Percentiles rank a stretch among this genome's conserved stretches.
These are phyloP conservation scores for Rheum nobile DNA, from an alignment of 148 eudicot species.

Conservation along the genomic window DNA sequence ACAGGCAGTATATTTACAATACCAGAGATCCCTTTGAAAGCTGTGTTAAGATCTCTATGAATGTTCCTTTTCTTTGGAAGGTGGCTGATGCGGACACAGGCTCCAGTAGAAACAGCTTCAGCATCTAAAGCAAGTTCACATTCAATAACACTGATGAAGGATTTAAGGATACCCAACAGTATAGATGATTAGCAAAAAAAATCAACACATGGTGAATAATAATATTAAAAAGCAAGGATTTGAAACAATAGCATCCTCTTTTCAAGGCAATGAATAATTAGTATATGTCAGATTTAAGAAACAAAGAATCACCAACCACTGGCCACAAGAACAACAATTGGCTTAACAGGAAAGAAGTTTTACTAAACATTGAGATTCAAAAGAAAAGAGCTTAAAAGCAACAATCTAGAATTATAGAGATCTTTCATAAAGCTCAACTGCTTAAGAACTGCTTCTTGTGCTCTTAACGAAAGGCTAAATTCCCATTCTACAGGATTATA, in stretches of 20 bases:
- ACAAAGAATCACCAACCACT: neutral
- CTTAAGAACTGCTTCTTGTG: neutral
- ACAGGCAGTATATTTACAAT: conserved; percentile 51
- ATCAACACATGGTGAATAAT: neutral
- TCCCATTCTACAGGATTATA: neutral
- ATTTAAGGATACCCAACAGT: neutral
- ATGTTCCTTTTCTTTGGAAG: conserved; percentile 86
- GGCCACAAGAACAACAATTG: neutral
- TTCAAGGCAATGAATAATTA: neutral
- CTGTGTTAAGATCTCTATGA: conserved; percentile 58
- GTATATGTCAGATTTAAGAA: neutral
- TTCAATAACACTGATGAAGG: neutral
- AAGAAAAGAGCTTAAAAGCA: conserved; percentile 3
- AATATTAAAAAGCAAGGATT: neutral
- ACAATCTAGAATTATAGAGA: neutral
- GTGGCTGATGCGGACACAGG: conserved; percentile 65
- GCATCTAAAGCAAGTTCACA: conserved; percentile 27
- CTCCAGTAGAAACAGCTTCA: conserved; percentile 40
- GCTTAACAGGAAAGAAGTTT: neutral
- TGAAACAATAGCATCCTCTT: neutral
- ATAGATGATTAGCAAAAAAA: neutral
- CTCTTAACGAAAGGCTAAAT: too few species aligned
- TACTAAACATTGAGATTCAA: neutral
- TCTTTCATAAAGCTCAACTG: neutral
- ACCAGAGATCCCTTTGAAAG: conserved; percentile 71